Percentiles rank a stretch among this genome's conserved stretches.
phyloP scores from a whole-genome alignment of 805 yeast species.

The Sugiyamaella americana region DNA sequence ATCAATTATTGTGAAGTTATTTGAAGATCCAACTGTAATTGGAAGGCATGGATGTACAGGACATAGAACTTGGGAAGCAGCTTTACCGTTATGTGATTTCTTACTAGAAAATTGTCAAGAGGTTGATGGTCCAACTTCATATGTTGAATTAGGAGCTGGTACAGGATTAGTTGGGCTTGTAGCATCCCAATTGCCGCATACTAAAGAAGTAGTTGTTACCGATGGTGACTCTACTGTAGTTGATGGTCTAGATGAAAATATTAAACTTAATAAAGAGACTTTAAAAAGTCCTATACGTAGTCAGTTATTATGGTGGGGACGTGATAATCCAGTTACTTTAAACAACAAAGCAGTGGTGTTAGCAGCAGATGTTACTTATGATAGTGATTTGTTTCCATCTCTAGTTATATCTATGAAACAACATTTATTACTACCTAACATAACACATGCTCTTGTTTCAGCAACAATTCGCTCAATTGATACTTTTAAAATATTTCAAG shows the following conservation, averaged over 20 bases:
- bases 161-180: slow-evolving; percentile 71
- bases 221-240: slow-evolving; percentile 63
- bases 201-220: slow-evolving; percentile 41
- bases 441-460: slow-evolving; percentile 42
- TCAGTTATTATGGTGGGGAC: slow-evolving; percentile 19
- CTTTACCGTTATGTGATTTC: slow-evolving; percentile 56
- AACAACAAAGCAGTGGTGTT: slow-evolving; percentile 42
- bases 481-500: slow-evolving; percentile 43
- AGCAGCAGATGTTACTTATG: slow-evolving; percentile 90
- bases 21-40: slow-evolving; percentile 21
- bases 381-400: slow-evolving; percentile 49
- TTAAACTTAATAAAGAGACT: slow-evolving; percentile 38
- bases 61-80: slow-evolving; percentile 90
- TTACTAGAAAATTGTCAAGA: slow-evolving; percentile 26
- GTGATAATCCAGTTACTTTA: slow-evolving; percentile 22
- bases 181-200: slow-evolving; percentile 18
- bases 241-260: slow-evolving; percentile 41
- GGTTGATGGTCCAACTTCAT: not conserved
- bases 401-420: slow-evolving; percentile 44
- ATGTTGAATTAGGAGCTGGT: slow-evolving; percentile 82
- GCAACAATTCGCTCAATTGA: slow-evolving; percentile 67
- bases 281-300: slow-evolving; percentile 7
- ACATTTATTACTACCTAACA: slow-evolving; percentile 17
- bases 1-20: not conserved
- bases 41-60: slow-evolving; percentile 71